Evolutionary conservation across 1,284 basidiomycete species (phyloP).

Genomic region (Volvariella surrecta): DNA sequence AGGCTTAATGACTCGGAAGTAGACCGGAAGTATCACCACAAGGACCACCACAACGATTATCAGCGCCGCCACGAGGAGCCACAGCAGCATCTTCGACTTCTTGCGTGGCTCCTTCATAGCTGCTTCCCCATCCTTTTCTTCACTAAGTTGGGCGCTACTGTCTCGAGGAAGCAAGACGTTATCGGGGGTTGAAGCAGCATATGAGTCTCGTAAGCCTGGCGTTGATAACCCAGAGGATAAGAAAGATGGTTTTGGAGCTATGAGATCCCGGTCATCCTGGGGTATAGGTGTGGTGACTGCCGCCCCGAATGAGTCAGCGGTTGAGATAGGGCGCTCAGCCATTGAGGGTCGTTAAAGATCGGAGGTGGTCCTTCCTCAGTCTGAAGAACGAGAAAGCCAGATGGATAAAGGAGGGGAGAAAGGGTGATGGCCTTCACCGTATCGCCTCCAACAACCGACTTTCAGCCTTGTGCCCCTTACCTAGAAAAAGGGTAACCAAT

Average conservation of each 20-base stretch:
- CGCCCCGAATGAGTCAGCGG: slow-evolving; percentile 13
- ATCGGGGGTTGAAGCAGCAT: slow-evolving; percentile 12
- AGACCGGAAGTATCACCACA: slow-evolving; percentile 52
- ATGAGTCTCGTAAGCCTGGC: slow-evolving; percentile 16
- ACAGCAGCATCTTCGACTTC: slow-evolving; percentile 42
- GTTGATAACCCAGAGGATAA: slow-evolving; percentile 18
- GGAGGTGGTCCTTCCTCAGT: neutral
- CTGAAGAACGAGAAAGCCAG: neutral
- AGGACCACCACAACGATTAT: slow-evolving; percentile 34
- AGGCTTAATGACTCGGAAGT: slow-evolving; percentile 55
- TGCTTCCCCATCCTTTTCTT: slow-evolving; percentile 45
- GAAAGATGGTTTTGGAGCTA: slow-evolving; percentile 20
- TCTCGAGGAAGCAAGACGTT: slow-evolving; percentile 11
- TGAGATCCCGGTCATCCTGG: slow-evolving; percentile 11
- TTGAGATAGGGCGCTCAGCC: slow-evolving; percentile 17
- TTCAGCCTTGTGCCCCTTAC: no score
- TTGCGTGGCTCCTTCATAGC: slow-evolving; percentile 41
- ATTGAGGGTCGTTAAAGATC: slow-evolving; percentile 10
- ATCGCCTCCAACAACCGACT: no score
- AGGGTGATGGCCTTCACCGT: no score
- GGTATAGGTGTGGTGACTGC: slow-evolving; percentile 21
- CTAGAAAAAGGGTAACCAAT: no score
- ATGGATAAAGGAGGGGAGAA: no score
- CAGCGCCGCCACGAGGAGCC: slow-evolving; percentile 32
- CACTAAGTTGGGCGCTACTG: slow-evolving; percentile 8